These are phyloP conservation scores for Calocybe cyanea DNA, from an alignment of 768 basidiomycete species.

Conservation along the genomic window DNA sequence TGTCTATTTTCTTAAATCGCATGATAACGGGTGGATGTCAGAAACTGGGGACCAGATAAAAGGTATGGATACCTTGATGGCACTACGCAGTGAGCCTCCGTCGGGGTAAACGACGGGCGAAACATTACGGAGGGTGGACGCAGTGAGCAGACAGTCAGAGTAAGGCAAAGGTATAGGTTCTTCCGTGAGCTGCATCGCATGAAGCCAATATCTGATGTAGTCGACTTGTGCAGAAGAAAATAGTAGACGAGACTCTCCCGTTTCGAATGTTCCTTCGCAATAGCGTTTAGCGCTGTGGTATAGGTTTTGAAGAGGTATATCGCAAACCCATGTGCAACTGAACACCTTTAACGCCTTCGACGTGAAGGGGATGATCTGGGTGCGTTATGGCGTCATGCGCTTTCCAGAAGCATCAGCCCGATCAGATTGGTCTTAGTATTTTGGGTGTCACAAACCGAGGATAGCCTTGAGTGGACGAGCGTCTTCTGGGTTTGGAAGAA, in stretches of 20 bases:
- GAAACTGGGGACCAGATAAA: background rate
- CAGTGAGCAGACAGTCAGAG: conserved; percentile 69
- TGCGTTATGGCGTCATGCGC: conserved; percentile 68
- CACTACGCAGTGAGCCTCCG: conserved; percentile 50
- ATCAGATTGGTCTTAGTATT: background rate
- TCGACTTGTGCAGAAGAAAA: conserved; percentile 85
- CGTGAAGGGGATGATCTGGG: conserved; percentile 67
- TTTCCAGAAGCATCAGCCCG: conserved; percentile 13
- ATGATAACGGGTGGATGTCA: background rate
- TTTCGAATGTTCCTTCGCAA: conserved; percentile 57
- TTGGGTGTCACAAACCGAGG: conserved; percentile 34
- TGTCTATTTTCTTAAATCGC: conserved; percentile 58
- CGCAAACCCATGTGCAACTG: conserved; percentile 65
- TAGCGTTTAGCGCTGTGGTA: background rate
- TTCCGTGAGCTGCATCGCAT: conserved; percentile 66
- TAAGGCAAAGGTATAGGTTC: conserved; percentile 69
- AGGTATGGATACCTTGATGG: conserved; percentile 49
- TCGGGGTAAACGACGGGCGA: conserved; percentile 55
- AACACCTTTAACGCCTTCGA: conserved; percentile 59
- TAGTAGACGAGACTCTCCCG: conserved; percentile 73
- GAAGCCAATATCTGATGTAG: conserved; percentile 81
- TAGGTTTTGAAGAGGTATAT: background rate
- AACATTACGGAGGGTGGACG: conserved; percentile 52
- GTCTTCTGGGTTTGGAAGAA: conserved; percentile 57
- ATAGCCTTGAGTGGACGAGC: conserved; percentile 62